Conservation (phyloP, 495 filamentous ascomycete genomes). For the Chaetomidium leptoderma region DNA sequence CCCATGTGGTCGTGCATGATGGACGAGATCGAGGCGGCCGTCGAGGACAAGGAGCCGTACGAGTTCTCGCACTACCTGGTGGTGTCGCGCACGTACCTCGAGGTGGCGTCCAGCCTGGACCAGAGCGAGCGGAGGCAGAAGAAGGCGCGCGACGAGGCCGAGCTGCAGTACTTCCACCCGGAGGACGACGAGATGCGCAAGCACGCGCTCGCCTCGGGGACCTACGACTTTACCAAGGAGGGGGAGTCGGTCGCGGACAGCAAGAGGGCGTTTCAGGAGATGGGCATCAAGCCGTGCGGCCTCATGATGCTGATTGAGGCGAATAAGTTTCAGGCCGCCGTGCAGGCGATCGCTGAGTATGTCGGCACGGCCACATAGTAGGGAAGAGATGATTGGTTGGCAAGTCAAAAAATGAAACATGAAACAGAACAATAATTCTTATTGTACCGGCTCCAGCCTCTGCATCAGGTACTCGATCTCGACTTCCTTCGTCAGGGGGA, state of each 20-base stretch:
- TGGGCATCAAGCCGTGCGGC: constrained; percentile 80
- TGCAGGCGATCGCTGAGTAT: constrained; percentile 68
- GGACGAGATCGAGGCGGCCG: constrained; percentile 85
- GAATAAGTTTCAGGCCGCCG: constrained; percentile 59
- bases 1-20: constrained; percentile 96
- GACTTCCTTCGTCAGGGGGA: constrained; percentile 93
- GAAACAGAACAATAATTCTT: constrained; percentile 18
- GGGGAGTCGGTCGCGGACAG: constrained; percentile 78
- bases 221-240: constrained; percentile 72
- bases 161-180: constrained; percentile 84
- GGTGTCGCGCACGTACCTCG: constrained; percentile 81
- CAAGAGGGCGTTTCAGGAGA: constrained; percentile 89
- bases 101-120: constrained; percentile 78
- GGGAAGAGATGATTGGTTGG: not conserved
- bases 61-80: constrained; percentile 90
- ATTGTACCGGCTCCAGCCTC: constrained; percentile 53
- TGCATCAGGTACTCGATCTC: constrained; percentile 98
- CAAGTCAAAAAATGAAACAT: constrained; percentile 15
- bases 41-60: constrained; percentile 90
- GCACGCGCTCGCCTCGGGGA: constrained; percentile 60
- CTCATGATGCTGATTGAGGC: constrained; percentile 75
- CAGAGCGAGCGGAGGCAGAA: constrained; percentile 67
- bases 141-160: constrained; percentile 58
- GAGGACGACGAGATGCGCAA: constrained; percentile 89
- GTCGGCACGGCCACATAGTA: constrained; percentile 47